A percentile compares a stretch with the other conserved stretches of the same genome.
phyloP scores from a whole-genome alignment of 768 basidiomycete species.

The Polyporus arcularius region DNA sequence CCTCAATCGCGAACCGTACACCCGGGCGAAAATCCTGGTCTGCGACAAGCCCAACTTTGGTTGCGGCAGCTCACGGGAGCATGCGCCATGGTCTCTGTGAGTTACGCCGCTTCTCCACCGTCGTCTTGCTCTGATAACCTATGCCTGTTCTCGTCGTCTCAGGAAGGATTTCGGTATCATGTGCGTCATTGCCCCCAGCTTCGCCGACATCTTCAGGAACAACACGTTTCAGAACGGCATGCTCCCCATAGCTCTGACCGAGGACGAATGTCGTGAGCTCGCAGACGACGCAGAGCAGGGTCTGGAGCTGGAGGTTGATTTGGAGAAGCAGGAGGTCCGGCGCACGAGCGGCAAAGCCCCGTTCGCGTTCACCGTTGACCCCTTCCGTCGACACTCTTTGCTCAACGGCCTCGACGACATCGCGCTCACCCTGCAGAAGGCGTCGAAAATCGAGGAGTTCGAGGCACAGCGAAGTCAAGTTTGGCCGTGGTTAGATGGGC shows the following conservation, averaged over 20 bases:
- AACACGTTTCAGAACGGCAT: conserved; percentile 71
- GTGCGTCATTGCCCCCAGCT: conserved; percentile 59
- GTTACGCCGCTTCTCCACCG: conserved; percentile 20
- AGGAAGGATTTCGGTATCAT: conserved; percentile 64
- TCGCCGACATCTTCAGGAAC: conserved; percentile 64
- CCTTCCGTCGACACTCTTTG: conserved; percentile 91
- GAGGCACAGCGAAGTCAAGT: conserved; percentile 73
- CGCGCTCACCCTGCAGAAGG: conserved; percentile 87
- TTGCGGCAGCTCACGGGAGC: conserved; percentile 62
- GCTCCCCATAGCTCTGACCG: conserved; percentile 53
- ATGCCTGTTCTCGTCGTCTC: background rate
- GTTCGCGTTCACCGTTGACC: conserved; percentile 80
- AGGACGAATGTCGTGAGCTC: conserved; percentile 48
- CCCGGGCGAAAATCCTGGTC: conserved; percentile 53
- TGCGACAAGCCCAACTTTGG: conserved; percentile 65
- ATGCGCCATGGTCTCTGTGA: conserved; percentile 58
- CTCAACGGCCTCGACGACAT: conserved; percentile 97
- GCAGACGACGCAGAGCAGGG: conserved; percentile 53
- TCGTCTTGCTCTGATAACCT: too few relatives aligned
- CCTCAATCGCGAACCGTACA: conserved; percentile 59
- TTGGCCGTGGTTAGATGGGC: conserved; percentile 98
- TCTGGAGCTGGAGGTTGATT: conserved; percentile 56
- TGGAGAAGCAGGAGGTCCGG: conserved; percentile 57
- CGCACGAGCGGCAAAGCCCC: conserved; percentile 67
- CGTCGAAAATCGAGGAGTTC: conserved; percentile 69